Conservation (phyloP, 495 filamentous ascomycete species). For the Aspergillus wentii region DNA sequence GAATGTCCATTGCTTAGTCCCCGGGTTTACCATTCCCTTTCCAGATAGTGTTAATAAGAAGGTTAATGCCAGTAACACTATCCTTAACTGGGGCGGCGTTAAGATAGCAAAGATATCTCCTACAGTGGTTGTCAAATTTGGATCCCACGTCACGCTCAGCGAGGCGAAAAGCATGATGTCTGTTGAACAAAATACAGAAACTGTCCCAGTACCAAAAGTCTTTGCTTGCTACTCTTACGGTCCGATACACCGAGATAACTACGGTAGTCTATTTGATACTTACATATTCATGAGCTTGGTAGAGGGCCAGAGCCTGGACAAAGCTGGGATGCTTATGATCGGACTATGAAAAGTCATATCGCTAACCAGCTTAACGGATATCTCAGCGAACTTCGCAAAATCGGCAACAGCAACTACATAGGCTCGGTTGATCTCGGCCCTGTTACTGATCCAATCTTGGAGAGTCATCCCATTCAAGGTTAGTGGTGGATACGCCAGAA, state of each 20-base stretch:
- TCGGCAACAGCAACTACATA: constrained; percentile 12
- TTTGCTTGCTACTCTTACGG: constrained; percentile 22
- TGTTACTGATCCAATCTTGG: constrained; percentile 15
- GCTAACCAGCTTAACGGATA: constrained; percentile 13
- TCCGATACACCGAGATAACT: constrained; percentile 13
- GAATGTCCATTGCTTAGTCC: no score
- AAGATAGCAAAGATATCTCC: constrained; percentile 11
- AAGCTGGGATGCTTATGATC: constrained; percentile 13
- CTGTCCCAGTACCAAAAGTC: constrained; percentile 20
- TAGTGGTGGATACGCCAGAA: constrained; percentile 1
- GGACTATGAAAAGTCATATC: constrained; percentile 9
- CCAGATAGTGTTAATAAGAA: no score
- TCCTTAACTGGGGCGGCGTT: constrained; percentile 9
- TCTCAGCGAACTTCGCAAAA: constrained; percentile 14
- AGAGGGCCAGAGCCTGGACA: constrained; percentile 16
- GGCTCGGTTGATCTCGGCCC: constrained; percentile 16
- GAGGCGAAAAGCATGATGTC: constrained; percentile 25
- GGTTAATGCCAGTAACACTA: constrained; percentile 4
- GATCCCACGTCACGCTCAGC: constrained; percentile 10
- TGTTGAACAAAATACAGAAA: constrained; percentile 18
- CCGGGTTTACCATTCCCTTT: no score
- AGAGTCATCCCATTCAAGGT: constrained; percentile 5
- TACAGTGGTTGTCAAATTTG: constrained; percentile 19
- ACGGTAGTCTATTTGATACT: constrained; percentile 16
- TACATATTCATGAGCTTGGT: constrained; percentile 28